These are phyloP conservation scores for Gossypium bickii DNA, from an alignment of 345 rosid genomes.

Conservation along the genomic window DNA sequence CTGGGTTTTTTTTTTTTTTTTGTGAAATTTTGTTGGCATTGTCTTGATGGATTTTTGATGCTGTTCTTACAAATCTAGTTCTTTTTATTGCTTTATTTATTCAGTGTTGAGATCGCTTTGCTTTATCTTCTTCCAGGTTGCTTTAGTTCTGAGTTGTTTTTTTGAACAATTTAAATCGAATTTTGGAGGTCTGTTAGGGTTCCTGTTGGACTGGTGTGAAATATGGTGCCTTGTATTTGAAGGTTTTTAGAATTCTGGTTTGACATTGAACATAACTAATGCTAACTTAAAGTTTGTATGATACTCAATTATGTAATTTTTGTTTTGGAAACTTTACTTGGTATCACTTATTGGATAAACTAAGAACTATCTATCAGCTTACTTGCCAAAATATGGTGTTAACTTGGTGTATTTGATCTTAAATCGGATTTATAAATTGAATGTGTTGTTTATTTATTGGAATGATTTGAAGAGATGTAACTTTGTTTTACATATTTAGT, in stretches of 20 bases:
- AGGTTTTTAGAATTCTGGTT: not conserved
- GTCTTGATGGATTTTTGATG: not conserved
- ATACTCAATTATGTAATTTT: not conserved
- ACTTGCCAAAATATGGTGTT: not conserved
- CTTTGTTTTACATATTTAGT: not conserved
- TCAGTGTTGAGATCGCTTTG: constrained; percentile 5
- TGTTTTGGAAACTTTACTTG: not conserved
- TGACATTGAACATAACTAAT: not conserved
- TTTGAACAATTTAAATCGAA: constrained; percentile 1
- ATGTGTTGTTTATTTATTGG: not conserved
- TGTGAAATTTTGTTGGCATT: not conserved
- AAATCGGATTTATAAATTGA: not conserved
- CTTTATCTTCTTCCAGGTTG: constrained; percentile 14
- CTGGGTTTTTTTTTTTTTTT: not conserved
- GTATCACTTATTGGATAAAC: not conserved
- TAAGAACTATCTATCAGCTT: not conserved
- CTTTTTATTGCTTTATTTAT: not conserved
- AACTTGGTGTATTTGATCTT: not conserved
- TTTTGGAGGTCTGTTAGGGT: not conserved
- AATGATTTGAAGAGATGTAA: constrained; percentile 3
- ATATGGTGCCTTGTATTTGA: not conserved
- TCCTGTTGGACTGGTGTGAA: not conserved
- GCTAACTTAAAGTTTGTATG: not conserved
- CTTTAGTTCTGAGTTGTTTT: not conserved
- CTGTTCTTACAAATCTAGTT: not conserved